A percentile compares a stretch with the other conserved stretches of the same genome.
Conservation (phyloP, 176 grass and related monocot species). For the Typha latifolia region DNA sequence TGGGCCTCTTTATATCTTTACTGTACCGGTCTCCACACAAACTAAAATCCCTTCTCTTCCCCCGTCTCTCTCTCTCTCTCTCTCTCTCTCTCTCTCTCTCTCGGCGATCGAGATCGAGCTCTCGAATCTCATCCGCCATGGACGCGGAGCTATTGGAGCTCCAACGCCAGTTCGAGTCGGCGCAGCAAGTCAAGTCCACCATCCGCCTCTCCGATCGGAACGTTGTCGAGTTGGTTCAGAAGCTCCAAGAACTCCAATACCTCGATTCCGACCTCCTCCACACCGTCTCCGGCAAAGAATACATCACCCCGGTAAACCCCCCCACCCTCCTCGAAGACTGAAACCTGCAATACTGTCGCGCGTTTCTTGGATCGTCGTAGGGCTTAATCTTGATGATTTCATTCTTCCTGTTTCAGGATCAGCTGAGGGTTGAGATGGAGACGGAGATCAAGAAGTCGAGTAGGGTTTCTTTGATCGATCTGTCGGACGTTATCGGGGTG, state of each 20-base stretch:
- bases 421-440: slow-evolving; percentile 85
- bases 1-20: too few species aligned
- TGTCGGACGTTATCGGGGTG: slow-evolving; percentile 78
- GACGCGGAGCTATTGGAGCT: slow-evolving; percentile 88
- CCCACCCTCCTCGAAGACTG: too few species aligned
- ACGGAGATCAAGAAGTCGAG: slow-evolving; percentile 69
- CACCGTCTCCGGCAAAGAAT: slow-evolving; percentile 78
- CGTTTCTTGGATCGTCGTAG: slow-evolving; percentile 5
- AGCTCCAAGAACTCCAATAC: slow-evolving; percentile 64
- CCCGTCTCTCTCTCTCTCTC: background rate
- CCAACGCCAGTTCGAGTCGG: slow-evolving; percentile 85
- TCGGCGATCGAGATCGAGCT: background rate
- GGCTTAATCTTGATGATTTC: background rate
- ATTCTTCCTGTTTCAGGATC: slow-evolving; percentile 50
- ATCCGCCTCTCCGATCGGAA: slow-evolving; percentile 85
- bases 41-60: background rate
- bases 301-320: slow-evolving; percentile 77
- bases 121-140: slow-evolving; percentile 22
- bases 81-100: background rate
- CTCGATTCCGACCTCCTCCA: slow-evolving; percentile 93
- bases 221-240: slow-evolving; percentile 84
- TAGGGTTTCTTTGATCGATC: slow-evolving; percentile 72
- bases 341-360: background rate
- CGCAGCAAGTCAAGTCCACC: slow-evolving; percentile 86
- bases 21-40: background rate